These are phyloP conservation scores for Fusarium cyanostomum DNA, from an alignment of 2,329 filamentous ascomycete genomes.

Conservation along the genomic window DNA sequence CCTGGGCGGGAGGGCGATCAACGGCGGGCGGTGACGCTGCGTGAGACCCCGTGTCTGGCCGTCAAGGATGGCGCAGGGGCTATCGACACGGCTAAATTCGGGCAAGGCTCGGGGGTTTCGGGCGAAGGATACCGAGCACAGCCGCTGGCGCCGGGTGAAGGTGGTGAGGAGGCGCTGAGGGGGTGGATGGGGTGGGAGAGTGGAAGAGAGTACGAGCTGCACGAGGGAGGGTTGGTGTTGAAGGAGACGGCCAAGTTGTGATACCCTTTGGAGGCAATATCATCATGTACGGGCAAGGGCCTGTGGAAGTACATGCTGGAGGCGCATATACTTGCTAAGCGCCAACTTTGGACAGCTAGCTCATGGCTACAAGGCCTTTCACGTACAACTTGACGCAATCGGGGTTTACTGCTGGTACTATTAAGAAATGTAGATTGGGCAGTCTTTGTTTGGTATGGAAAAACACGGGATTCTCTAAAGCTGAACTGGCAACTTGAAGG, in stretches of 20 bases:
- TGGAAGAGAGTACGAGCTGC: slow-evolving; percentile 75
- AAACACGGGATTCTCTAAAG: not conserved
- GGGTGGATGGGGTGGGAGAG: slow-evolving; percentile 82
- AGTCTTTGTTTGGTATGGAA: not conserved
- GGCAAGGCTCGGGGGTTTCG: slow-evolving; percentile 71
- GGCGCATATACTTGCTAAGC: no score
- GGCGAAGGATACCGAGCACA: slow-evolving; percentile 73
- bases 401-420: no score
- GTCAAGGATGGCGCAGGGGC: slow-evolving; percentile 57
- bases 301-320: no score
- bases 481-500: not conserved
- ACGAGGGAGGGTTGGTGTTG: slow-evolving; percentile 68
- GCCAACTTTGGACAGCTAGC: no score
- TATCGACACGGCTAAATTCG: slow-evolving; percentile 54
- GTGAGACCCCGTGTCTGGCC: slow-evolving; percentile 73
- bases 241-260: no score
- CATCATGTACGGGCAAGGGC: not conserved
- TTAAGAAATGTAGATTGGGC: not conserved
- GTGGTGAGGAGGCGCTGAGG: slow-evolving; percentile 74
- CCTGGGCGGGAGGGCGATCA: slow-evolving; percentile 70
- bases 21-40: slow-evolving; percentile 74
- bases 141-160: slow-evolving; percentile 71
- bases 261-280: no score
- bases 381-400: no score
- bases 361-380: no score